Evolutionary conservation across 1,284 basidiomycete species (phyloP), one percentile per base, ranked within the genome.

Genomic region (Leccinum pachyderme): DNA sequence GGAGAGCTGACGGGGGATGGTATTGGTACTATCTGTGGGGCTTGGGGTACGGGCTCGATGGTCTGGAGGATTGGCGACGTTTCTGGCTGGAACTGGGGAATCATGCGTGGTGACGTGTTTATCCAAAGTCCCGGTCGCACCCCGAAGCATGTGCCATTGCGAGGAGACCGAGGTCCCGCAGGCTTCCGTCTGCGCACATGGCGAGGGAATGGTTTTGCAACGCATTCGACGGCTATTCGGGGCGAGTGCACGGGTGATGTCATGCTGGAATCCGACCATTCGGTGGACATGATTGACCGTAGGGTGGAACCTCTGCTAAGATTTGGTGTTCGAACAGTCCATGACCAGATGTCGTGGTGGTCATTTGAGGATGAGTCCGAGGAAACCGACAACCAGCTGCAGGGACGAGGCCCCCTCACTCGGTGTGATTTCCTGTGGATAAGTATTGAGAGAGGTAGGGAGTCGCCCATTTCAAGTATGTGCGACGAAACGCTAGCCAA

Each of bases 401-500:
- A 61, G 28, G 68, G 71, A 47, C 68, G 68, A 12, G 71, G 68
- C 22, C 68, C 68, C 48, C 58, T 63, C 18, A 72, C 54, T 47
- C 60, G 61, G 31, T 48, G 33, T 7, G 59, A 54, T 29, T 25
- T 68, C 44, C 59, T 48, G 18, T 12, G 57, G n/a, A 31, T 22
- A 18, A 57, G 47, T 5, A 54, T 32, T 6, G 52, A 43, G 35
- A 57, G 57, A 13, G 56, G 35, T 2, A 47, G 49, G n/a, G 55
- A 47, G 47, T 54, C 39, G 32, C 66, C 57, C 68, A 68, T 60
- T 13, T 50, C 39, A 6, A 49, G 24, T 24, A 54, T 4, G 24
- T 41, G 15, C 47, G 39, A 51, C 15, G 33, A 57, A 47, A 39
- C 27, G 47, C 44, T 35, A 8, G 29, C 13, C n/a, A 12, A n/a